phyloP scores from a whole-genome alignment of 305 asterid species.

The Coffea humblotiana region DNA sequence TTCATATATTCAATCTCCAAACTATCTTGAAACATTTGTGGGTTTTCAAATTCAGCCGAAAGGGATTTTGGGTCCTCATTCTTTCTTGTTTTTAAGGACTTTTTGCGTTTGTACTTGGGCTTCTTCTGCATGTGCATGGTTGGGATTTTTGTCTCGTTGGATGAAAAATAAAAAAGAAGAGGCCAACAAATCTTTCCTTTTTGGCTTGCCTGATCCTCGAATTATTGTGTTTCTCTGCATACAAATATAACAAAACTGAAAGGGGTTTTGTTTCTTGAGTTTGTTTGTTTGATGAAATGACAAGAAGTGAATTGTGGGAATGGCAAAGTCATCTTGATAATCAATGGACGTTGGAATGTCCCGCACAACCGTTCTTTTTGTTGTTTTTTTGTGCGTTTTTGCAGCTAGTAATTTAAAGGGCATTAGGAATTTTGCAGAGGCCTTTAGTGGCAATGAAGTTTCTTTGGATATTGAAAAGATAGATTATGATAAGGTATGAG shows the following conservation, averaged over 20 bases:
- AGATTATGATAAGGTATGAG: slow-evolving; percentile 40
- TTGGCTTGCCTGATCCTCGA: neutral
- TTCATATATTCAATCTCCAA: neutral
- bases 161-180: slow-evolving; percentile 12
- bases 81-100: slow-evolving; percentile 14
- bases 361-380: slow-evolving; percentile 44
- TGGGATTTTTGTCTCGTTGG: slow-evolving; percentile 55
- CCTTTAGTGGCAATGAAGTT: slow-evolving; percentile 26
- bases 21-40: slow-evolving; percentile 13
- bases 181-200: slow-evolving; percentile 17
- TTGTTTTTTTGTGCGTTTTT: slow-evolving; percentile 52
- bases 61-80: slow-evolving; percentile 35
- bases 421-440: slow-evolving; percentile 48
- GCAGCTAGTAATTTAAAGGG: slow-evolving; percentile 56
- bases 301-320: slow-evolving; percentile 29
- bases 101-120: neutral
- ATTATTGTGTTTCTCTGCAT: neutral
- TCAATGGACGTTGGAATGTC: slow-evolving; percentile 57
- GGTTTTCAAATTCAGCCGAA: neutral
- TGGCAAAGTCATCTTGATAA: slow-evolving; percentile 33
- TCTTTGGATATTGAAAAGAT: slow-evolving; percentile 33
- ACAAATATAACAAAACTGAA: neutral
- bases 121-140: slow-evolving; percentile 31
- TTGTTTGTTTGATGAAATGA: slow-evolving; percentile 38
- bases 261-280: slow-evolving; percentile 1